Percentiles rank a stretch among this genome's conserved stretches.
These are phyloP conservation scores for Agapanthus africanus DNA, from an alignment of 106 monocot species.

Conservation along the genomic window DNA sequence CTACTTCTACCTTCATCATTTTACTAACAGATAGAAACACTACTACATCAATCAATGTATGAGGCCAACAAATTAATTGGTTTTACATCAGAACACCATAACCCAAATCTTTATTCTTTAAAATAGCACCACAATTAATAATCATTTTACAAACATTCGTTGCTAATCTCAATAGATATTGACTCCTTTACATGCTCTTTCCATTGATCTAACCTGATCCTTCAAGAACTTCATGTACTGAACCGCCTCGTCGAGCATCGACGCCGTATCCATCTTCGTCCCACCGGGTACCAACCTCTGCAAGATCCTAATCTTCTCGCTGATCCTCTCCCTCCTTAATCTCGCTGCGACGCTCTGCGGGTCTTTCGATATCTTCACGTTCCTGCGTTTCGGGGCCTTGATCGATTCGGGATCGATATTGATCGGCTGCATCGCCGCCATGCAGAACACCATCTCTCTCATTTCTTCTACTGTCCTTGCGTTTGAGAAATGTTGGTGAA, in stretches of 20 bases:
- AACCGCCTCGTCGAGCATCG: constrained; percentile 19
- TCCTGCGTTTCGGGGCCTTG: constrained; percentile 5
- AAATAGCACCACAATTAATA: too few species aligned
- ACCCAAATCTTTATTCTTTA: too few species aligned
- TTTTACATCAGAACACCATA: too few species aligned
- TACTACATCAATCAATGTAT: too few species aligned
- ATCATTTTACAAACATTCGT: too few species aligned
- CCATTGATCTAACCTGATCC: constrained; percentile 20
- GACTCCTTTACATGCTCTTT: too few species aligned
- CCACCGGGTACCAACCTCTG: constrained; percentile 40
- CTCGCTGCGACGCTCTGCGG: constrained; percentile 48
- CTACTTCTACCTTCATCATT: too few species aligned
- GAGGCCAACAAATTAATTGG: too few species aligned
- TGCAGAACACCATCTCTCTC: constrained; percentile 12
- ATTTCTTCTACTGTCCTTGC: too few species aligned
- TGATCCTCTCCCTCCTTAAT: constrained; percentile 35
- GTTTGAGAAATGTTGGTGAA: too few species aligned
- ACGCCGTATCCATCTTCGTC: constrained; percentile 17
- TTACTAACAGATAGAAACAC: too few species aligned
- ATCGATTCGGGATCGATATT: constrained; percentile 4
- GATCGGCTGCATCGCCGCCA: constrained; percentile 13
- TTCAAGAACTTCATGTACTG: constrained; percentile 45
- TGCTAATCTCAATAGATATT: too few species aligned
- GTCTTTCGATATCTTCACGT: constrained; percentile 14
- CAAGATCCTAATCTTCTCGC: constrained; percentile 34